Conservation (phyloP, 768 basidiomycete species). For the Amanita rubescens region DNA sequence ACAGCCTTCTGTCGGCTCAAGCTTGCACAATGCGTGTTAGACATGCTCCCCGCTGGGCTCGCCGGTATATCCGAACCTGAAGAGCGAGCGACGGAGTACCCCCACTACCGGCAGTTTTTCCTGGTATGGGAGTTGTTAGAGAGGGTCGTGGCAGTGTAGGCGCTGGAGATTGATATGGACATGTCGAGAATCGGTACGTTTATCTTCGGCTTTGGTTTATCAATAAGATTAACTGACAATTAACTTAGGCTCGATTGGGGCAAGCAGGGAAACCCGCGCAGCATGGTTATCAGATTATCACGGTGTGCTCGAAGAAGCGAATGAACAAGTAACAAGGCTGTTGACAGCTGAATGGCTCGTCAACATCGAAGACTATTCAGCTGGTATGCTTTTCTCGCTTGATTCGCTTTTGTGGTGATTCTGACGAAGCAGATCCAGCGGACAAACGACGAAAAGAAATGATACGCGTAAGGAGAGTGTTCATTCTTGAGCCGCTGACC, state of each 20-base stretch:
- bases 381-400: slow-evolving; percentile 12
- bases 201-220: background rate
- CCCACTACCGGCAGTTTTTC: slow-evolving; percentile 80
- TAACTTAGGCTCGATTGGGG: slow-evolving; percentile 11
- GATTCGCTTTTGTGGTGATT: background rate
- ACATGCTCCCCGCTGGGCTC: too few species aligned
- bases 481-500: slow-evolving; percentile 84
- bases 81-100: slow-evolving; percentile 63
- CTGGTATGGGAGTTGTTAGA: slow-evolving; percentile 62
- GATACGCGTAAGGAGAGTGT: slow-evolving; percentile 78
- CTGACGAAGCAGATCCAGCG: too few species aligned
- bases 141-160: slow-evolving; percentile 52
- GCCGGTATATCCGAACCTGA: slow-evolving; percentile 58
- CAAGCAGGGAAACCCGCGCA: slow-evolving; percentile 49
- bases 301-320: slow-evolving; percentile 55
- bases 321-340: slow-evolving; percentile 60
- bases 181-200: background rate
- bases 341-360: slow-evolving; percentile 75
- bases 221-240: too few species aligned
- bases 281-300: slow-evolving; percentile 64
- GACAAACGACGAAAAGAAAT: slow-evolving; percentile 61
- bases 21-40: slow-evolving; percentile 57
- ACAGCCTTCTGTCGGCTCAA: slow-evolving; percentile 68
- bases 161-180: slow-evolving; percentile 39
- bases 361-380: slow-evolving; percentile 36